phyloP scores from a whole-genome alignment of 2,329 filamentous ascomycete genomes.

The Phyllosticta citrichinensis region DNA sequence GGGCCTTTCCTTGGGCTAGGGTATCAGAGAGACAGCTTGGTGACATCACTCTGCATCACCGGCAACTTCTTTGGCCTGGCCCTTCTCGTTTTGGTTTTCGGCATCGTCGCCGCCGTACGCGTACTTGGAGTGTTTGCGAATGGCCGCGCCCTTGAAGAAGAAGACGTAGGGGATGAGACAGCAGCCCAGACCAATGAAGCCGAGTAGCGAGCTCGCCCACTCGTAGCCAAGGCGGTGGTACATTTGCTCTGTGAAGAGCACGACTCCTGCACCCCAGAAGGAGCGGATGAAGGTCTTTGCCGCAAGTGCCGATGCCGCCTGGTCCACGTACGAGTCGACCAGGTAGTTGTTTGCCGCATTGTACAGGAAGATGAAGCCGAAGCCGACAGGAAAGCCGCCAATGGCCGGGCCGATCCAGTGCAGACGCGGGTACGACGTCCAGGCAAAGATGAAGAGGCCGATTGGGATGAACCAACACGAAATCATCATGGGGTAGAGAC shows the following conservation, averaged over 20 bases:
- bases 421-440: constrained; percentile 55
- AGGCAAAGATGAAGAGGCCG: constrained; percentile 58
- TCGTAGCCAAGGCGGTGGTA: constrained; percentile 54
- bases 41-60: background rate
- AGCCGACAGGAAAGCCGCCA: constrained; percentile 56
- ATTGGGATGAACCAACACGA: constrained; percentile 51
- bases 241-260: constrained; percentile 78
- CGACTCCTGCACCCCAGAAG: constrained; percentile 69
- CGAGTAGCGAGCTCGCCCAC: constrained; percentile 65
- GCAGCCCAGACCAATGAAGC: constrained; percentile 65
- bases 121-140: constrained; percentile 59
- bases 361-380: constrained; percentile 77
- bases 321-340: constrained; percentile 59
- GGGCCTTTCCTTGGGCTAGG: background rate
- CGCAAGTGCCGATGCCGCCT: constrained; percentile 70
- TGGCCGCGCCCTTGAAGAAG: constrained; percentile 63
- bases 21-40: background rate
- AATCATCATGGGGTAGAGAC: constrained; percentile 63
- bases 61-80: background rate
- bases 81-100: constrained; percentile 25
- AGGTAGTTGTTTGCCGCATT: constrained; percentile 49
- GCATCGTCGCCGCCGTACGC: constrained; percentile 56
- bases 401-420: constrained; percentile 64
- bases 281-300: constrained; percentile 72
- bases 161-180: constrained; percentile 78